Evolutionary conservation across 352 stramenopile species (phyloP), one percentile per base, ranked within the genome.

Genomic region (Pythium oligandrum): DNA sequence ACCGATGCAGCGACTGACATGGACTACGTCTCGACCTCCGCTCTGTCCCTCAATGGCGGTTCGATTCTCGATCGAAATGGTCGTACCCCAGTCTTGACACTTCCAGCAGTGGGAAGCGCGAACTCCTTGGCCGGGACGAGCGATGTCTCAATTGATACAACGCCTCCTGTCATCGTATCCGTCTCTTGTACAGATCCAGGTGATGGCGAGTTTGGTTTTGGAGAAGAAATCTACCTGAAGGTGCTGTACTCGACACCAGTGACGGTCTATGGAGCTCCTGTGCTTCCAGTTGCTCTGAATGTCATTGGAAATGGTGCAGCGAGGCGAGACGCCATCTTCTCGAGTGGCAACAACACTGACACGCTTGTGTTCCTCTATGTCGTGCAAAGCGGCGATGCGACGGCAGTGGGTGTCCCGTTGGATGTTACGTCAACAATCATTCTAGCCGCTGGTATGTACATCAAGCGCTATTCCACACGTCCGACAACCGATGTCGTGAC

Each of bases 31-130:
- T 90, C 75, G 2, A 85, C 71, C 17, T 61, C 44, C 12, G 64
- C 84, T 17, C 53, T 95, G 12, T 66, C 52, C 4, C 43, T 90
- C 3, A 81, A 66, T 45, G 70, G 63, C 9, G 83, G 78, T 4
- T 71, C 50, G 10, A 90, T 95, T 47, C 51, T 67, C 8, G 83
- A 95, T 58, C 75, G 84, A 3, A 88, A 91, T 63, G 66, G 68
- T 6, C 86, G 78, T 1, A 70, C 60, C 8, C 75, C 83, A 3
- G 52, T 57, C 5, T 51, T 93, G n/a, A 79, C 66, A 0, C 51
- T 95, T 0, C 84, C 84, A 2, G 64, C 58, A 0, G 40, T 80
- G 32, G 71, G 56, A 4, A 78, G 63, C 7, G 37, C 64, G 6
- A 58, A 57, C 12, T 90, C 83, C 7, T 48, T 89, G 2, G 62